phyloP scores from a whole-genome alignment of 2,329 filamentous ascomycete genomes.

The Juglanconis juglandina region DNA sequence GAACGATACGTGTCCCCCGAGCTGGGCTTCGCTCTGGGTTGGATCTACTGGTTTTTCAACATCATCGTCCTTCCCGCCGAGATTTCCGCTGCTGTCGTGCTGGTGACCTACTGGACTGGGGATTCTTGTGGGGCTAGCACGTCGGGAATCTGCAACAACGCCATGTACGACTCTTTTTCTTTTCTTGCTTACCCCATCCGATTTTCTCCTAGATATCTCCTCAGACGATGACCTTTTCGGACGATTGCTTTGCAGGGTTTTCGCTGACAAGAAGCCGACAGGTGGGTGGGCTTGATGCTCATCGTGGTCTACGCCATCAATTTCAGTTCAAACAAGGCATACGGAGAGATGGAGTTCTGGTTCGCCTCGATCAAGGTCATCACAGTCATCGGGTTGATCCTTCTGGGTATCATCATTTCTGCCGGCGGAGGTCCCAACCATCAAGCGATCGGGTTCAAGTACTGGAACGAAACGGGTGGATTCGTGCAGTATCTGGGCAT shows the following conservation, averaged over 20 bases:
- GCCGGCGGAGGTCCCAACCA: conserved; percentile 62
- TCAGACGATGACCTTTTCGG: too few relatives aligned
- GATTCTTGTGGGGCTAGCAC: conserved; percentile 14
- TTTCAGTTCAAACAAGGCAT: conserved; percentile 67
- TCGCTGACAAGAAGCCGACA: not conserved
- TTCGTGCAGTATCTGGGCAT: conserved; percentile 59
- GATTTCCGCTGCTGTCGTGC: conserved; percentile 14
- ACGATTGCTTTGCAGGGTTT: not conserved
- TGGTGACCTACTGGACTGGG: conserved; percentile 15
- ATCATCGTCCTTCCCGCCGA: conserved; percentile 17
- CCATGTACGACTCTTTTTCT: conserved; percentile 4
- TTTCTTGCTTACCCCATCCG: not conserved
- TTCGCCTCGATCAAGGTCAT: conserved; percentile 74
- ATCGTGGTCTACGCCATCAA: conserved; percentile 46
- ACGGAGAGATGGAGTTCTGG: conserved; percentile 77
- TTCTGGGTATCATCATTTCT: conserved; percentile 73
- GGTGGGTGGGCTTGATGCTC: not conserved
- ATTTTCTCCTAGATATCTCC: too few relatives aligned
- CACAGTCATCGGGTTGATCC: conserved; percentile 70
- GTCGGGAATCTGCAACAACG: conserved; percentile 17
- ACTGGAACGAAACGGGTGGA: conserved; percentile 66
- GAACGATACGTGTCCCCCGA: conserved; percentile 14
- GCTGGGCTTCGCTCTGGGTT: conserved; percentile 15
- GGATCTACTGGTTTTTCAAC: conserved; percentile 15
- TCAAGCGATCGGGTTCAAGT: conserved; percentile 67